Evolutionary conservation across 768 basidiomycete species (phyloP).

Genomic region (Crassisporium funariophilum): DNA sequence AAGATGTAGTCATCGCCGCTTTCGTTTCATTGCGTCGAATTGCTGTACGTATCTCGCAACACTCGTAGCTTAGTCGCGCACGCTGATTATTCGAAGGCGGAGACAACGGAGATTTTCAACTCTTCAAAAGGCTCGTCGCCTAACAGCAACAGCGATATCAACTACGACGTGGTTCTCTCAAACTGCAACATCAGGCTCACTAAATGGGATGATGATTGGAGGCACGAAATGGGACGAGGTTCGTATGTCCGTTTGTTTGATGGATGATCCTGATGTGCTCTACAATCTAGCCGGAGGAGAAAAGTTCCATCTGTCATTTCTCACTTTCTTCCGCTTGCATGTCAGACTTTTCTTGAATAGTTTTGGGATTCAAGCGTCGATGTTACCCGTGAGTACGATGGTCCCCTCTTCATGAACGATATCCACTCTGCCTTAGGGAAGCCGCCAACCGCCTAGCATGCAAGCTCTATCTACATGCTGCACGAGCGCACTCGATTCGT

Average conservation of each 20-base stretch:
- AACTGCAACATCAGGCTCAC: constrained; percentile 74
- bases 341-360: constrained; percentile 84
- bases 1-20: constrained; percentile 80
- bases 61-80: constrained; percentile 1
- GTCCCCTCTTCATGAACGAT: constrained; percentile 4
- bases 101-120: constrained; percentile 76
- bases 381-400: constrained; percentile 49
- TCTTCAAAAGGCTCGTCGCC: constrained; percentile 45
- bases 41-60: constrained; percentile 53
- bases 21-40: constrained; percentile 78
- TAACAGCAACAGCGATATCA: constrained; percentile 59
- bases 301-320: constrained; percentile 74
- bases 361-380: constrained; percentile 71
- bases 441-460: constrained; percentile 59
- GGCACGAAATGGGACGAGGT: constrained; percentile 74
- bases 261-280: constrained; percentile 3
- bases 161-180: constrained; percentile 70
- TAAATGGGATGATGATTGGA: constrained; percentile 74
- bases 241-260: constrained; percentile 15
- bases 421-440: constrained; percentile 41
- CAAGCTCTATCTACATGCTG: constrained; percentile 74
- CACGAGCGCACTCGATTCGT: constrained; percentile 68
- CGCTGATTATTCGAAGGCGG: constrained; percentile 48
- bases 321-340: constrained; percentile 75
- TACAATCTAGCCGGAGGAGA: constrained; percentile 60